Evolutionary conservation across 1,284 basidiomycete species (phyloP).

Genomic region (Ceratobasidium sp.): DNA sequence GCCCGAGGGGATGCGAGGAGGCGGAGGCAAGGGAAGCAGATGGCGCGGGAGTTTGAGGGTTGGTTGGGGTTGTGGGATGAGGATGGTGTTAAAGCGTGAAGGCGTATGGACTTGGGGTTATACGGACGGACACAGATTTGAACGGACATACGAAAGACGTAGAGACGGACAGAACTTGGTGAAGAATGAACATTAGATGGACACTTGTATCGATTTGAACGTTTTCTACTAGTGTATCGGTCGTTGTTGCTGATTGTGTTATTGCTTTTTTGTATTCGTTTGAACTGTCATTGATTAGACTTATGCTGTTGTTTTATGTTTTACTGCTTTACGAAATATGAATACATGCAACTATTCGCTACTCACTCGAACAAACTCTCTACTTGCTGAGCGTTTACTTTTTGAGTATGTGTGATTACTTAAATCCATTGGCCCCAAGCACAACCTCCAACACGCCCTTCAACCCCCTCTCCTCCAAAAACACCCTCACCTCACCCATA

Average conservation of each 20-base stretch:
- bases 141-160: not conserved
- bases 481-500: conserved; percentile 49
- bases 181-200: conserved; percentile 11
- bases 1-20: conserved; percentile 62
- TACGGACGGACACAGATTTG: not conserved
- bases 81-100: not conserved
- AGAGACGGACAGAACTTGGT: no score
- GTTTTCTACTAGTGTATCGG: conserved; percentile 18
- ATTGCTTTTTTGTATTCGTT: conserved; percentile 32
- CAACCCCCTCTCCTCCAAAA: conserved; percentile 48
- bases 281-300: not conserved
- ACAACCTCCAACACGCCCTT: conserved; percentile 49
- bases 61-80: conserved; percentile 64
- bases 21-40: conserved; percentile 63
- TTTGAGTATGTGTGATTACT: not conserved
- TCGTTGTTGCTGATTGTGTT: not conserved
- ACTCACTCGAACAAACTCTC: conserved; percentile 13
- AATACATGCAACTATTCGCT: not conserved
- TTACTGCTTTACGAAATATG: not conserved
- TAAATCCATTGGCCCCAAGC: conserved; percentile 48
- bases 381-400: no score
- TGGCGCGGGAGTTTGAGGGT: conserved; percentile 67
- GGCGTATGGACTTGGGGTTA: not conserved
- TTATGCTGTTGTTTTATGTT: not conserved
- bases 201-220: conserved; percentile 20